Evolutionary conservation across 768 basidiomycete genomes (phyloP), one percentile per base, ranked within the genome.

Genomic region (Russula sp.): DNA sequence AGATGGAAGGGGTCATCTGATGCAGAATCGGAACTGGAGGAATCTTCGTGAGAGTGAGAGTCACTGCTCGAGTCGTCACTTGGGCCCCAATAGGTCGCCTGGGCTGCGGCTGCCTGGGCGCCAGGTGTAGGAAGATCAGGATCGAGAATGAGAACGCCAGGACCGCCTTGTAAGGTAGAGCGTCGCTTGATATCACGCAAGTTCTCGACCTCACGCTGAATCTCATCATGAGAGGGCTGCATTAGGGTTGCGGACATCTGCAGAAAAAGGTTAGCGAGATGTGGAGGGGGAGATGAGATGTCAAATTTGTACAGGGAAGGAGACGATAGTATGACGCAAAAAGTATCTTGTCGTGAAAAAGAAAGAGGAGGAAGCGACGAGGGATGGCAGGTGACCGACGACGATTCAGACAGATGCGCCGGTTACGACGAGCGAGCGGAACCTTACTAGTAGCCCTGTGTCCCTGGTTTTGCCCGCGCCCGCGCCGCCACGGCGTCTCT

Each of bases 111-210:
- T 31, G 82, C 82, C 37, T 87, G 83, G 27, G 86, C 80, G 0
- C 88, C 79, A 2, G 85, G 79, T 69, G 83, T 86, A 47, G 94
- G 94, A 53, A 96, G 83, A 83, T 97, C 94, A 68, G 94, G 94
- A 75, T 97, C 94, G 59, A 95, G 81, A 62, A 89, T 80, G 70
- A 94, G 84, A 27, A 88, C 86, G 44, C 91, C 91, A 64, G 91
- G 93, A 10, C 85, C 84, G 37, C 80, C 79, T 63, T 83, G 80
- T 0, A 87, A 82, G 16, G 86, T 85, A 2, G 94, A 97, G 68
- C 93, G 86, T 58, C 94, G 82, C 62, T 83, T 82, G 68, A 97
- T 84, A 76, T 92, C 91, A 68, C 88, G 84, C 45, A 94, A 79
- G 48, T 88, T 87, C 72, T 94, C 89, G 47, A 91, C 88, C 78